phyloP scores from a whole-genome alignment of 805 yeast species.

The Pichia cabralensis region DNA sequence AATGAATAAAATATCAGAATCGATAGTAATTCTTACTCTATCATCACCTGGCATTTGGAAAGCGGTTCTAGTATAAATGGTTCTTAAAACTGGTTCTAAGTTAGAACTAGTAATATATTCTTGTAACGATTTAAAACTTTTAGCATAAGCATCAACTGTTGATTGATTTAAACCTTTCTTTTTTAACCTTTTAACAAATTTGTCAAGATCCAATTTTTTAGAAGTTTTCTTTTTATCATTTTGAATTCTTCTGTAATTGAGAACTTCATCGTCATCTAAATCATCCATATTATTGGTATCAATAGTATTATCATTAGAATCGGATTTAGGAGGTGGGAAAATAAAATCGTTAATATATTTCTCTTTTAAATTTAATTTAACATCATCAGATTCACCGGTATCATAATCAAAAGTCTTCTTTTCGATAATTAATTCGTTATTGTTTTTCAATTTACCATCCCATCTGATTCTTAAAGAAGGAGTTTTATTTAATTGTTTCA shows the following conservation, averaged over 20 bases:
- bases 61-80: constrained; percentile 85
- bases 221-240: constrained; percentile 17
- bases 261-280: constrained; percentile 9
- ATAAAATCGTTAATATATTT: constrained; percentile 73
- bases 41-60: constrained; percentile 98
- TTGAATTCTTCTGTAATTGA: constrained; percentile 4
- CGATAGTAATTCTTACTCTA: constrained; percentile 80
- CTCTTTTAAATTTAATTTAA: constrained; percentile 63
- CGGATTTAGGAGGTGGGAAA: constrained; percentile 10
- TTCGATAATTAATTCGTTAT: constrained; percentile 74
- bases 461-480: constrained; percentile 82
- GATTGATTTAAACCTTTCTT: constrained; percentile 49
- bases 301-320: constrained; percentile 16
- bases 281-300: constrained; percentile 30
- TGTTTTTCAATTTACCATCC: constrained; percentile 74
- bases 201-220: constrained; percentile 27
- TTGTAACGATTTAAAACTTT: constrained; percentile 51
- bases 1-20: constrained; percentile 76
- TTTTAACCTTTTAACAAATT: constrained; percentile 49
- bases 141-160: constrained; percentile 40
- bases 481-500: constrained; percentile 47
- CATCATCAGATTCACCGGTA: constrained; percentile 37
- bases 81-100: constrained; percentile 78
- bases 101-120: constrained; percentile 52
- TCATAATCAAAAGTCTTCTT: constrained; percentile 60